phyloP scores from a whole-genome alignment of 2,329 filamentous ascomycete genomes.

The Aspergillus tubingensis region DNA sequence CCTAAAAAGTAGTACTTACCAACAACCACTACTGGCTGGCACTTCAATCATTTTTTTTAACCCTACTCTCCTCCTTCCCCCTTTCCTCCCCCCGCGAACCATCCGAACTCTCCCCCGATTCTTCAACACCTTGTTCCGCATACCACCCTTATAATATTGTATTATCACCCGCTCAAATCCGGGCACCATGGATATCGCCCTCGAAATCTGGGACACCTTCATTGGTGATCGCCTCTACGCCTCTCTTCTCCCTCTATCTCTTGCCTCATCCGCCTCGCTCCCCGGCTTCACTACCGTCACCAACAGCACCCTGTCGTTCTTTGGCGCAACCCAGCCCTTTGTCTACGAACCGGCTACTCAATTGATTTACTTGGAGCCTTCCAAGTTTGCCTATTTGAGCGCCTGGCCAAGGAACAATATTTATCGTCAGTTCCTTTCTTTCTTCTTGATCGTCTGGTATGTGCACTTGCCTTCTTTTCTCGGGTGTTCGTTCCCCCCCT shows the following conservation, averaged over 20 bases:
- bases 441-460: constrained; percentile 87
- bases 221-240: constrained; percentile 80
- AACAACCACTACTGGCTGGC: not conserved
- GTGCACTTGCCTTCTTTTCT: constrained; percentile 27
- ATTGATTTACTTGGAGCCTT: constrained; percentile 69
- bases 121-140: not conserved
- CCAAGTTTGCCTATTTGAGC: constrained; percentile 76
- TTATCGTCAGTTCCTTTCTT: constrained; percentile 69
- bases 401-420: constrained; percentile 75
- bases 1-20: no score
- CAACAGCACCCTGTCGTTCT: constrained; percentile 59
- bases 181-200: constrained; percentile 79
- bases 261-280: constrained; percentile 56
- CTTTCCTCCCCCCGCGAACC: not conserved
- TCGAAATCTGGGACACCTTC: constrained; percentile 81
- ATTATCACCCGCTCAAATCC: not conserved
- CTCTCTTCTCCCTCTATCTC: constrained; percentile 62
- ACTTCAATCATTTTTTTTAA: not conserved
- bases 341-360: constrained; percentile 70
- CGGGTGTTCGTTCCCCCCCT: not conserved
- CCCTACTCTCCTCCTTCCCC: not conserved
- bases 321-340: constrained; percentile 49
- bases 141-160: not conserved
- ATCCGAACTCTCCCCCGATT: not conserved
- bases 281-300: constrained; percentile 54